Evolutionary conservation across 2,329 filamentous ascomycete species (phyloP), one percentile per base, ranked within the genome.

Genomic region (Colletotrichum camelliae): DNA sequence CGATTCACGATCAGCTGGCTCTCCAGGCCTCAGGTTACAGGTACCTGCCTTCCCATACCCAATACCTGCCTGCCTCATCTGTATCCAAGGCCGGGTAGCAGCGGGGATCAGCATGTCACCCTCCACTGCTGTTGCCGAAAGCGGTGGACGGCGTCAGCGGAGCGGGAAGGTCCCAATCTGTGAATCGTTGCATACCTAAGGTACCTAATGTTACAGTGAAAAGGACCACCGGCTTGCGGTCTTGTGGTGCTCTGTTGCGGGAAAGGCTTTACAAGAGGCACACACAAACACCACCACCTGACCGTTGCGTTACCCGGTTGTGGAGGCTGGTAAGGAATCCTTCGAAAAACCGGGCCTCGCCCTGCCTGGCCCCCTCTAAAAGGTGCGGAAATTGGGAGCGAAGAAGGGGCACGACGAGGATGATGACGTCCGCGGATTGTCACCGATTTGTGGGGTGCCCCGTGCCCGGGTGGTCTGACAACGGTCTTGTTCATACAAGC

Each of bases 401-500:
- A 33, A 21, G 27, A n/a, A 33, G 43, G 21, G 21, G 29, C 16
- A 8, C 9, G 29, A 52, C n/a, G 21, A 18, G 29, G 43, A 35
- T 39, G 31, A 76, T 76, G 74, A 76, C 64, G 70, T 69, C 64
- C 70, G 12, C 57, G 24, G n/a, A 65, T 60, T 37, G 57, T 68
- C 48, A 58, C 70, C 15, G 9, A 48, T 37, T 61, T 48, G 48
- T 65, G 74, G 70, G 70, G 70, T 37, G 37, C 52, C 72, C 37
- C 67, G 70, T 58, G 64, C 70, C 43, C 64, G 57, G 29, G 48
- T 76, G 58, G 64, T 76, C 70, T 76, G 74, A 76, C 70, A 69
- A 68, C 65, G 43, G 70, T 33, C 48, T 69, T 60, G 65, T 60
- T 37, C 58, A 58, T 69, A 60, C 70, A 65, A 69, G 55, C 58